Evolutionary conservation across 441 rosid genomes (phyloP), one percentile per base, ranked within the genome.

Genomic region (Brassica hybrid): DNA sequence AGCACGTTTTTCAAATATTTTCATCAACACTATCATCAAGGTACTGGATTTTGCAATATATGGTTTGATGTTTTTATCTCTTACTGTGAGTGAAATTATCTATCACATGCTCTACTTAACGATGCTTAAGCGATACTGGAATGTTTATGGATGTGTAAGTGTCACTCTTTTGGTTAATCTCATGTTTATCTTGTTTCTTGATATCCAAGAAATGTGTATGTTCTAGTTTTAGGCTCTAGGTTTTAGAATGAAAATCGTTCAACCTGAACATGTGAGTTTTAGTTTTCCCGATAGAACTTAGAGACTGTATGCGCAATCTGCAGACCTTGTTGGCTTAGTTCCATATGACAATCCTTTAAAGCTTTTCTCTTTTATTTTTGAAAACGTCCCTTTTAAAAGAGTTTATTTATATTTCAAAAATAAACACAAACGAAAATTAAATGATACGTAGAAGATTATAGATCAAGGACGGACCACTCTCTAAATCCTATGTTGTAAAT

Each of bases 391-490:
- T 50, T 50, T n/a, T 50, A 14, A 13, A 5, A 50, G 19, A 50
- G 57, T n/a, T 48, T 57, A 57, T 1, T 36, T 61, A 65, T 60
- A 25, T 3, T 13, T 38, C 7, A 36, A 18, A 36, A n/a, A 21
- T 13, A 5, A 67, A 50, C 8, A 1, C 18, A 48, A 4, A 12
- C 19, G 2, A 50, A 12, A 18, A 25, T 65, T 12, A 56, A 50
- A 65, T 25, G 14, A 16, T 3, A 63, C 9, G n/a, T 8, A 32
- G 23, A 63, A 63, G 67, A 63, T 21, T 30, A 30, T 30, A 62
- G 66, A 62, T 23, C 11, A 17, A 38, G 63, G 7, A 12, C 23
- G 63, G 63, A 68, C 56, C 61, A 75, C 36, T 43, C 30, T 67
- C 21, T 19, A 57, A 57, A 16, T 38, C 2, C 30, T 57, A 7